Evolutionary conservation across 2,329 filamentous ascomycete species (phyloP).

Genomic region (Botryotinia calthae): DNA sequence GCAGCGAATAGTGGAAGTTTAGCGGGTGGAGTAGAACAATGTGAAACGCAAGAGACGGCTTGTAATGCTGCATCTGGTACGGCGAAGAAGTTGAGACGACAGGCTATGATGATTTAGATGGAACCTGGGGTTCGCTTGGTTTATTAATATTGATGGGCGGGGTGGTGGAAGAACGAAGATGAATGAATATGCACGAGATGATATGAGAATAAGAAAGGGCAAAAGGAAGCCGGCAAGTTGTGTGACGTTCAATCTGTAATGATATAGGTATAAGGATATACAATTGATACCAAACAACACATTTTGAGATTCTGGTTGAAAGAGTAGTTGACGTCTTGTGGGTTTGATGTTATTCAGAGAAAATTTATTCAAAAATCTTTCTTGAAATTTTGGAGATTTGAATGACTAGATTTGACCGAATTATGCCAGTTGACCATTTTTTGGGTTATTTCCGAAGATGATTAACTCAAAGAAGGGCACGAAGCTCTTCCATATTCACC

Average conservation of each 20-base stretch:
- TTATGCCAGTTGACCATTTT: no score
- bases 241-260: background rate
- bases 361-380: no score
- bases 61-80: conserved; percentile 22
- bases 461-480: no score
- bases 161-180: background rate
- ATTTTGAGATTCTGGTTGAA: background rate
- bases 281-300: background rate
- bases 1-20: conserved; percentile 52
- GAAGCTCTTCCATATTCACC: no score
- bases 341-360: background rate
- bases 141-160: no score
- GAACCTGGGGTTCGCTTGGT: no score
- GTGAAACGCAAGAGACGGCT: conserved; percentile 51
- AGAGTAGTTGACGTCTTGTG: no score
- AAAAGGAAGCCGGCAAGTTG: no score
- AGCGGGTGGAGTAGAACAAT: conserved; percentile 47
- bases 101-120: background rate
- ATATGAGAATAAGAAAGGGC: background rate
- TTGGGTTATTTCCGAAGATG: background rate
- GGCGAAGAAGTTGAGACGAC: background rate
- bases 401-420: no score
- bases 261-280: background rate
- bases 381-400: no score
- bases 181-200: background rate